Conservation (phyloP, 805 yeast species). For the Saturnispora sanitii region DNA sequence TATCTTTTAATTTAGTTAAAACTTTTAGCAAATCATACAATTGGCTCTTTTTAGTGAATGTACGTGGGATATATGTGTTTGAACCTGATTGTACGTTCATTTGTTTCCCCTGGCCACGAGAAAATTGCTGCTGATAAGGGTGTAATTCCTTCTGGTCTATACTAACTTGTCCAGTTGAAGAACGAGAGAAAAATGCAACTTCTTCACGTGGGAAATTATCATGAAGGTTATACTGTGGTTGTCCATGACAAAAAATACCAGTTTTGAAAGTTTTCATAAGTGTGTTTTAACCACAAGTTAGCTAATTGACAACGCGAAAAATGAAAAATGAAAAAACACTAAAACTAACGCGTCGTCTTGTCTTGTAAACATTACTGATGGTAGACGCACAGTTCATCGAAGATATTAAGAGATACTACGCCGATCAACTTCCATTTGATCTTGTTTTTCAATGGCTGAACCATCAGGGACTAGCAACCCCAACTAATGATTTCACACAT, state of each 20-base stretch:
- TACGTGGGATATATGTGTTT: slow-evolving; percentile 7
- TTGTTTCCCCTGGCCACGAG: no score
- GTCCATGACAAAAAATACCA: background rate
- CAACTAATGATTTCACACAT: slow-evolving; percentile 68
- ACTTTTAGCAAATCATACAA: slow-evolving; percentile 6
- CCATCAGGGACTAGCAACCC: slow-evolving; percentile 73
- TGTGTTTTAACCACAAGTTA: no score
- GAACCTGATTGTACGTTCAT: slow-evolving; percentile 9
- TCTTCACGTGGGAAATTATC: slow-evolving; percentile 3
- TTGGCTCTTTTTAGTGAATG: slow-evolving; percentile 5
- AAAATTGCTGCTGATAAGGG: background rate
- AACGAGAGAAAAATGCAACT: slow-evolving; percentile 8
- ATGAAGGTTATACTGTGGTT: background rate
- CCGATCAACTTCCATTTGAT: slow-evolving; percentile 63
- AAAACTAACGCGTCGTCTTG: background rate
- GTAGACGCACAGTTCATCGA: slow-evolving; percentile 22
- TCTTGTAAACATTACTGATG: background rate
- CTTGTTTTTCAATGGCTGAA: slow-evolving; percentile 81
- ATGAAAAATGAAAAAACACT: background rate
- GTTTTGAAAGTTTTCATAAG: background rate
- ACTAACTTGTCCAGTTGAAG: background rate
- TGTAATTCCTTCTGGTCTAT: slow-evolving; percentile 5
- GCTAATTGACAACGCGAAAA: no score
- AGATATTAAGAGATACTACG: slow-evolving; percentile 67
- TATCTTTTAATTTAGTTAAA: background rate